Evolutionary conservation across 169 alveolate species (phyloP), one percentile per base, ranked within the genome.

Genomic region (Plasmodium cynomolgi): DNA sequence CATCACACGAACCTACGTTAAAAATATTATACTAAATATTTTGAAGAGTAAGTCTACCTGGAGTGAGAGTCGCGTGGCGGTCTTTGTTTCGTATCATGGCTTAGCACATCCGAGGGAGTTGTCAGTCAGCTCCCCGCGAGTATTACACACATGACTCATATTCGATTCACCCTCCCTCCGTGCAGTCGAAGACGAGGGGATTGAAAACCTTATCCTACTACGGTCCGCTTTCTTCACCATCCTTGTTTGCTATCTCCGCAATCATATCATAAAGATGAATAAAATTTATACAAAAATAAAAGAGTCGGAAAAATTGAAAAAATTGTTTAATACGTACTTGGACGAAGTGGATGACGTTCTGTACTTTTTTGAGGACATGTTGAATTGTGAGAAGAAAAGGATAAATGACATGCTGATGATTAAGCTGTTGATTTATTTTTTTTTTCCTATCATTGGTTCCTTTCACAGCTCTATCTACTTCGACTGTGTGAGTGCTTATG

Each of bases 271-370:
- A 74, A 85, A 29, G 79, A 85, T 85, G 80, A 85, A 85, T 15
- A 85, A 85, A 34, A 75, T 85, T 74, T 85, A 85, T 54, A 33
- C 84, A 31, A 85, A 85, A 85, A 85, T 54, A 4, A 85, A 85
- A 34, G 93, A 85, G 41, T 85, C 93, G 1, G 82, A 74, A 85
- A 85, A 85, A 56, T 39, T 62, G 41, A 85, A 50, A 31, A 85
- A 85, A 74, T 47, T 44, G 13, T 85, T 85, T 77, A 85, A 85
- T 26, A 85, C 23, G 1, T 85, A 75, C 56, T 23, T 85, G 58
- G 93, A 85, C 15, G 93, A 85, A 85, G 80, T 85, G 23, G 93
- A 85, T 39, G 93, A 85, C 68, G 93, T 85, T 20, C 34, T 85
- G 44, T 85, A 85, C 81, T 85, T 85, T 54, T 85, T 85, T 26